Evolutionary conservation across 768 basidiomycete species (phyloP).

Genomic region (Rossbeevera mucosa): DNA sequence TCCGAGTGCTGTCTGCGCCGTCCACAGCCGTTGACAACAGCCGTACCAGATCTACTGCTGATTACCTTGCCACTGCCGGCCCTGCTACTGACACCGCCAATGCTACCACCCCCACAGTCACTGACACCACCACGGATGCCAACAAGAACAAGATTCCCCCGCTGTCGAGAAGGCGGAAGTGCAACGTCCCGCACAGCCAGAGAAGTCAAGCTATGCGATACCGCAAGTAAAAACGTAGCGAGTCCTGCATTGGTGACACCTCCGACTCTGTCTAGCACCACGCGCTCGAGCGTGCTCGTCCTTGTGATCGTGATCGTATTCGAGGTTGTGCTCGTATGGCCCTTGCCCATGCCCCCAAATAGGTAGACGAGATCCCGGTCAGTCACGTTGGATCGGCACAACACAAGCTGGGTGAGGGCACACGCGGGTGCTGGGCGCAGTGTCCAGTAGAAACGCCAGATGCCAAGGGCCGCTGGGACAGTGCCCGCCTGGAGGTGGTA

Average conservation of each 20-base stretch:
- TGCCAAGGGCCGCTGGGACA: not conserved
- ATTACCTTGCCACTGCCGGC: too few relatives aligned
- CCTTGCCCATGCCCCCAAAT: not conserved
- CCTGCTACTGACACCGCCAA: too few relatives aligned
- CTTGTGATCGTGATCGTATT: not conserved
- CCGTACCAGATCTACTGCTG: not conserved
- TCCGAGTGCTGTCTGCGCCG: constrained; percentile 1
- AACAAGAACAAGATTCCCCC: constrained; percentile 13
- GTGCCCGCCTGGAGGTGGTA: constrained; percentile 11
- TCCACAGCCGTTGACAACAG: not conserved
- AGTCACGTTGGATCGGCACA: constrained; percentile 11
- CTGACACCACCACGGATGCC: not conserved
- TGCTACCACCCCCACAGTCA: not conserved
- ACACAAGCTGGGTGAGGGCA: constrained; percentile 16
- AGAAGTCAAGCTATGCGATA: constrained; percentile 10
- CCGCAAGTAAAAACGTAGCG: constrained; percentile 7
- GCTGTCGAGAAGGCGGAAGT: constrained; percentile 14
- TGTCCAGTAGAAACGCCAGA: constrained; percentile 8
- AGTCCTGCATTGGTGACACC: constrained; percentile 21
- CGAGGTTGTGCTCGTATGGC: not conserved
- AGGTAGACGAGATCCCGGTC: constrained; percentile 19
- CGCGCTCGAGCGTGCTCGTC: constrained; percentile 14
- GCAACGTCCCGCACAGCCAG: constrained; percentile 18
- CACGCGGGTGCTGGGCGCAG: constrained; percentile 14
- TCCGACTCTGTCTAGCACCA: constrained; percentile 13